These are phyloP conservation scores for Aspergillus bridgeri DNA, from an alignment of 495 filamentous ascomycete species.

Conservation along the genomic window DNA sequence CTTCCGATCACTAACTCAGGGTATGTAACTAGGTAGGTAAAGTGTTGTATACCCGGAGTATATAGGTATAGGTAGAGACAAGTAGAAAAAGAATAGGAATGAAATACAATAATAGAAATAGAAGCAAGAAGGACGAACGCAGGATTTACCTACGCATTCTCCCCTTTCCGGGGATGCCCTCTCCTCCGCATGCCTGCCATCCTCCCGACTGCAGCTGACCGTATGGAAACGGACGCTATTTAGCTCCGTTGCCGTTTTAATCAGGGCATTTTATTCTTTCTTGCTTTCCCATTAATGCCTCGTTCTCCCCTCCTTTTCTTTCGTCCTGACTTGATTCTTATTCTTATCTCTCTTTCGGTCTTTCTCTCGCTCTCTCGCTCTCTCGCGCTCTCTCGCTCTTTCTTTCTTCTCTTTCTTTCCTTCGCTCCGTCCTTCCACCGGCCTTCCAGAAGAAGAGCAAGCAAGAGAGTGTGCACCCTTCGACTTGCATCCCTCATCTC, in stretches of 20 bases:
- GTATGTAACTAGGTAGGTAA: too few relatives aligned
- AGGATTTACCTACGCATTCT: too few relatives aligned
- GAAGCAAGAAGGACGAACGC: too few relatives aligned
- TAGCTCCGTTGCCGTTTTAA: neutral
- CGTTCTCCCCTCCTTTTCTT: conserved; percentile 1
- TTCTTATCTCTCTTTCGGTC: neutral
- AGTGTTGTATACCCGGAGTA: too few relatives aligned
- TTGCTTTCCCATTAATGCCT: neutral
- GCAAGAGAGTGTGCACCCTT: neutral
- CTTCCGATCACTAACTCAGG: too few relatives aligned
- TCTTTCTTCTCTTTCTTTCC: neutral
- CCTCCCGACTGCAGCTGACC: neutral
- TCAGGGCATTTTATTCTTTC: neutral
- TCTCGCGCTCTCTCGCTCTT: conserved; percentile 5
- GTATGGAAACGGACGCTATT: conserved; percentile 2
- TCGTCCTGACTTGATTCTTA: neutral
- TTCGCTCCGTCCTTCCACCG: conserved; percentile 1
- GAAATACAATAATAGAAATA: too few relatives aligned
- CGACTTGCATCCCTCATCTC: too few relatives aligned
- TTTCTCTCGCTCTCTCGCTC: conserved; percentile 3
- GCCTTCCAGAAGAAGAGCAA: conserved; percentile 3
- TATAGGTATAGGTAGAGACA: too few relatives aligned
- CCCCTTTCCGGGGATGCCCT: neutral
- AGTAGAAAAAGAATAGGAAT: too few relatives aligned
- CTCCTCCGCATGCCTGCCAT: neutral